These are phyloP conservation scores for Coprinellus aureogranulatus DNA, from an alignment of 768 basidiomycete species.

Conservation along the genomic window DNA sequence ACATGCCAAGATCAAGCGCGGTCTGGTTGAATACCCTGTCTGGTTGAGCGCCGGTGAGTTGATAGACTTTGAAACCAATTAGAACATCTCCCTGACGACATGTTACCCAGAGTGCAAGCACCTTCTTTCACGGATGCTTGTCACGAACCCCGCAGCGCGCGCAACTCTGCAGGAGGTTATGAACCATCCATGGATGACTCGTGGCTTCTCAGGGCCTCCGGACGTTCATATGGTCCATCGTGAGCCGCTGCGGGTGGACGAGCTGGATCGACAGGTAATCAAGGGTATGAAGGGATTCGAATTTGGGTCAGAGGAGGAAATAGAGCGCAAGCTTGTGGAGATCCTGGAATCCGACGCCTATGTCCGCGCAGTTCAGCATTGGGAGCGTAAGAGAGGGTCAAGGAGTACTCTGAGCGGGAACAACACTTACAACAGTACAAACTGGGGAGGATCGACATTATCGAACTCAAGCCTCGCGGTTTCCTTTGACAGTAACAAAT, in stretches of 20 bases:
- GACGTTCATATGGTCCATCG: slow-evolving; percentile 85
- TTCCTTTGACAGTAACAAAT: slow-evolving; percentile 55
- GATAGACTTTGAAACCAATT: background rate
- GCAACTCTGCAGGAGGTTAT: slow-evolving; percentile 85
- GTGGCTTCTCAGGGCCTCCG: slow-evolving; percentile 78
- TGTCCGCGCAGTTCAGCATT: slow-evolving; percentile 64
- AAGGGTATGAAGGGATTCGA: slow-evolving; percentile 95
- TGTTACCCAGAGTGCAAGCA: slow-evolving; percentile 81
- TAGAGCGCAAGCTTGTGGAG: slow-evolving; percentile 67
- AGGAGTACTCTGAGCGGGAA: slow-evolving; percentile 33
- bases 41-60: slow-evolving; percentile 91
- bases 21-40: slow-evolving; percentile 93
- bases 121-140: slow-evolving; percentile 90
- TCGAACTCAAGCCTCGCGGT: slow-evolving; percentile 71
- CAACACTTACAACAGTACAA: slow-evolving; percentile 30
- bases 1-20: slow-evolving; percentile 98
- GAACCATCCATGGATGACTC: slow-evolving; percentile 87
- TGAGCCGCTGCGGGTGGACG: slow-evolving; percentile 84
- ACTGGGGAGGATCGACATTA: slow-evolving; percentile 52
- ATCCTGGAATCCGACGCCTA: slow-evolving; percentile 82
- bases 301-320: slow-evolving; percentile 86
- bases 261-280: slow-evolving; percentile 84
- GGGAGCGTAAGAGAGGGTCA: slow-evolving; percentile 66
- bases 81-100: background rate
- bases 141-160: slow-evolving; percentile 84